Base-by-base conservation (phyloP, 306 rosid genomes). In the Parietaria judaica region DNA sequence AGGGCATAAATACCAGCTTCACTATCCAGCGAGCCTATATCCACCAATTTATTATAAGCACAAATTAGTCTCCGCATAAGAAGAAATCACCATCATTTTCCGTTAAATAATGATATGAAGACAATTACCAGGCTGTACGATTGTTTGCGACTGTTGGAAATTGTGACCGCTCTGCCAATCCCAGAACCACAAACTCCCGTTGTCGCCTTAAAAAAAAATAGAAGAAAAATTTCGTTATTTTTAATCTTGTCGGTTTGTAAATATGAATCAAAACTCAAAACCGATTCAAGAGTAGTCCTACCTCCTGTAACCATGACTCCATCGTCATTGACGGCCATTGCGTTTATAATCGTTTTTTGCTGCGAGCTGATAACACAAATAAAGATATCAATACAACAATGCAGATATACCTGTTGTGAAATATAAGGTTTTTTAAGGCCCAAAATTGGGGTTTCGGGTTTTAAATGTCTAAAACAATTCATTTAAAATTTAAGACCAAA, bases 151-250 rank as follows among this genome's bases (percentile, higher is more conserved):
- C 76, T 92, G 99, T 76, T 92, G 99, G 57, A 77, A 92, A 78
- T 88, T 92, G 74, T 92, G 96, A 56, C 99, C 96, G 49, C 99
- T 92, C 81, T 84, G 87, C 99, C 99, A 92, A 57, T 88, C 99
- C 99, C 99, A 92, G 73, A 92, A 92, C 99, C 99, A 92, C 69
- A 92, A 3, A 67, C 99, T 92, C 66, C 99, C 99, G 17, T 92
- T 92, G 83, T 92, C 99, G 73, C 99, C 99, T 92, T 60, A 56
- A 76, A 61, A 56, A 23, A n/a, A 50, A 54, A 52, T 6, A 63
- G 60, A 11, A 0, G 9, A 9, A 16, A 4, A 10, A 49, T 62
- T 62, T 6, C 10, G 55, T 4, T 0, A 23, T 31, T 9, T 9
- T 48, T 4, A 16, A 23, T 23, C 16, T 15, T 10, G 3, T 57